Conservation (phyloP, 1,139 yeast species). For the Saccharomyces hybrid region DNA sequence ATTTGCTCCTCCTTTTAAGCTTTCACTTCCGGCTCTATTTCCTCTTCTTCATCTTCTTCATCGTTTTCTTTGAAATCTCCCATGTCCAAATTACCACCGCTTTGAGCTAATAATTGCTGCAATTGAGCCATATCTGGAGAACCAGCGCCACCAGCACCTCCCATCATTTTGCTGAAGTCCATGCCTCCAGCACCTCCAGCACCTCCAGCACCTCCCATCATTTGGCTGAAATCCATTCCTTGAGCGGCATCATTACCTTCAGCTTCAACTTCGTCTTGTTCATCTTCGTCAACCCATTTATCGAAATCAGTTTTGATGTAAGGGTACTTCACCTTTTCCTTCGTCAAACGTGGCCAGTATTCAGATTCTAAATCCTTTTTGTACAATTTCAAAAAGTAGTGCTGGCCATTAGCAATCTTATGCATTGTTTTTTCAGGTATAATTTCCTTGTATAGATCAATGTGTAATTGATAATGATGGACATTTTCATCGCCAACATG, state of each 20-base stretch:
- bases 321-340: conserved; percentile 60
- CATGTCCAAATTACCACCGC: conserved; percentile 3
- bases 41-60: conserved; percentile 8
- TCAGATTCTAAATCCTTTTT: conserved; percentile 66
- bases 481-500: conserved; percentile 42
- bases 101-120: conserved; percentile 8
- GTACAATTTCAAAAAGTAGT: conserved; percentile 51
- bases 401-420: conserved; percentile 63
- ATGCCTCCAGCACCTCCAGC: conserved; percentile 33
- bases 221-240: conserved; percentile 31
- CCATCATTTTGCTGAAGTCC: conserved; percentile 22
- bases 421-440: conserved; percentile 57
- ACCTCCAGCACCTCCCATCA: conserved; percentile 33
- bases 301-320: conserved; percentile 92
- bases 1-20: conserved; percentile 2
- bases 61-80: conserved; percentile 6
- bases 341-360: conserved; percentile 88
- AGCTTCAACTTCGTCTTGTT: conserved; percentile 60
- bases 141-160: conserved; percentile 32
- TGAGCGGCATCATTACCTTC: conserved; percentile 36
- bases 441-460: conserved; percentile 69
- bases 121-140: conserved; percentile 30
- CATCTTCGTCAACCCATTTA: conserved; percentile 96
- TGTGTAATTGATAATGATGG: conserved; percentile 46
- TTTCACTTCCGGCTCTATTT: conserved; percentile 6